Base-by-base conservation (phyloP, 176 grass and related monocot genomes). In the Rhipidocladum racemiflorum region DNA sequence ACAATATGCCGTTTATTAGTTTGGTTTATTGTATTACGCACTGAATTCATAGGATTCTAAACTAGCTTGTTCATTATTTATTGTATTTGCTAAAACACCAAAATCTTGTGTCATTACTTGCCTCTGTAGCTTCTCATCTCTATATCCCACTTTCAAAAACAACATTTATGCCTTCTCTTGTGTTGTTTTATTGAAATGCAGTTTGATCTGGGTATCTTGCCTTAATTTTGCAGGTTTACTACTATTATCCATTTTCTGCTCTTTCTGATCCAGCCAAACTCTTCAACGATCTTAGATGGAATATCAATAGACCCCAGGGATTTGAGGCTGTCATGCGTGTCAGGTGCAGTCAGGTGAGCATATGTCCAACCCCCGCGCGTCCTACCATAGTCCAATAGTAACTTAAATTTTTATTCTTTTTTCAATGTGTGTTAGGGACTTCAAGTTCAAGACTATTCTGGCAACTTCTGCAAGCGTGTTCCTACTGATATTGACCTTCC, bases 281-380 rank as follows among this genome's bases (percentile, higher is more conserved):
- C 46, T 97, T 93, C 73, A 97, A 97, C 40, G 94, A 97, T 89
- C 94, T 97, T 65, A 91, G 89, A 97, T 97, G 94, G 94, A 97
- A 93, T 80, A 61, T 97, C 54, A 97, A 74, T 85, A 97, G 91
- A 74, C 94, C 94, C 46, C 94, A 97, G 84, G 94, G 94, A 78
- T 97, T 97, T 83, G 94, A 97, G 89, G 91, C 94, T 78, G 94
- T 97, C 80, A 97, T 97, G 94, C 94, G 94, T 81, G 94, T 97
- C 67, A 85, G 94, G 86, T 97, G 94, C 68, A 89, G 91, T 65
- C 86, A 92, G 75, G 92, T 91, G 70, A 76, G 81, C 35, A 81
- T 6, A 75, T 90, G 0, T 77, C 39, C 61, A 35, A 81, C 9
- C 61, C 53, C 54, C 8, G 36, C 25, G 13, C 5, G 75, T 71